These are phyloP conservation scores for Amauroascus verrucosus DNA, from an alignment of 2,329 filamentous ascomycete genomes.

Conservation along the genomic window DNA sequence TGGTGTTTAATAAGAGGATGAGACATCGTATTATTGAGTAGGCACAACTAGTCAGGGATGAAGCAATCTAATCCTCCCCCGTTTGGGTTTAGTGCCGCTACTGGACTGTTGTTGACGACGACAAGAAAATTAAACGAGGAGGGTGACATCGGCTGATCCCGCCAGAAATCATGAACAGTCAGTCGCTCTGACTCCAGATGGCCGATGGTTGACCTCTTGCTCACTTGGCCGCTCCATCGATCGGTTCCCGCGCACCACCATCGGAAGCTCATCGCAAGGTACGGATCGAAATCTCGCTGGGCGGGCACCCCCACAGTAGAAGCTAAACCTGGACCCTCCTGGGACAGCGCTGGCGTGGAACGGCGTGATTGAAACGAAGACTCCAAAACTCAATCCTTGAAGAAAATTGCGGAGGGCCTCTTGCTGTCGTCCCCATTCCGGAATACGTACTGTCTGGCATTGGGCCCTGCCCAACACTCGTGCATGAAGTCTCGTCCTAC, in stretches of 20 bases:
- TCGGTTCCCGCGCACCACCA: background rate
- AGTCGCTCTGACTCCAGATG: background rate
- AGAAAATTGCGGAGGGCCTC: background rate
- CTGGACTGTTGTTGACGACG: background rate
- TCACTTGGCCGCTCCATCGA: background rate
- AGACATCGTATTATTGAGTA: constrained; percentile 5
- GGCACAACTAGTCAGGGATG: background rate
- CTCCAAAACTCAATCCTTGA: background rate
- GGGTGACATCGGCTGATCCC: constrained; percentile 5
- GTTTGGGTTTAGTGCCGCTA: background rate
- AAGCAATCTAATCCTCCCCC: background rate
- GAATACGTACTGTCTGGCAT: background rate
- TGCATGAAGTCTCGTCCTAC: background rate
- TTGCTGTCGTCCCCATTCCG: background rate
- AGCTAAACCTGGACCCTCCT: background rate
- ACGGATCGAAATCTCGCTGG: background rate
- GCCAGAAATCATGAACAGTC: background rate
- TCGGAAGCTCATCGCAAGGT: background rate
- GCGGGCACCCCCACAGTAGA: background rate
- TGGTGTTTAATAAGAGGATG: constrained; percentile 2
- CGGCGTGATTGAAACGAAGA: background rate
- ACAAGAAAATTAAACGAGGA: constrained; percentile 2
- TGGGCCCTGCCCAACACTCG: background rate
- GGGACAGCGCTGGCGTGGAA: background rate
- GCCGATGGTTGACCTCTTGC: background rate